A percentile compares a stretch with the other conserved stretches of the same genome.
Evolutionary conservation across 495 filamentous ascomycete genomes (phyloP).

Genomic region (Jackrogersella minutella): DNA sequence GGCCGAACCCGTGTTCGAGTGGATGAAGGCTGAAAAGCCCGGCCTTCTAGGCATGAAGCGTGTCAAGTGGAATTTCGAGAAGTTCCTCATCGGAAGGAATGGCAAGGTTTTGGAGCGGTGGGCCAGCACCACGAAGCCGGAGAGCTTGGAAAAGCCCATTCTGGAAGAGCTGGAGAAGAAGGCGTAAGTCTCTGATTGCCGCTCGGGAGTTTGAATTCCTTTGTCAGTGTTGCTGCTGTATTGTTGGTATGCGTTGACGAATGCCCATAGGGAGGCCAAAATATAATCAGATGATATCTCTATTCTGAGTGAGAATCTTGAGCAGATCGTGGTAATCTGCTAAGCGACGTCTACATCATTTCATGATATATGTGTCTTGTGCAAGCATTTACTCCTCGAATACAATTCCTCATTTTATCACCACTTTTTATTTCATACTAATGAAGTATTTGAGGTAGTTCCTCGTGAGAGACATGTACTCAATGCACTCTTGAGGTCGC

Average conservation of each 20-base stretch:
- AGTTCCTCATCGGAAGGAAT: conserved; percentile 89
- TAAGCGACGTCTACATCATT: not conserved
- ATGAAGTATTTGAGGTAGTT: not conserved
- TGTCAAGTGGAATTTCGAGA: conserved; percentile 98
- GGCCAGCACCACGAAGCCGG: conserved; percentile 87
- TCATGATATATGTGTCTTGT: not conserved
- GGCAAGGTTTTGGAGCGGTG: conserved; percentile 83
- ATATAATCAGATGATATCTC: conserved; percentile 18
- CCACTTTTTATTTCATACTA: not conserved
- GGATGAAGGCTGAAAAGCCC: conserved; percentile 85
- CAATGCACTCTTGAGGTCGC: not conserved
- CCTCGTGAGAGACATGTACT: not conserved
- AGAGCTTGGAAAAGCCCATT: conserved; percentile 75
- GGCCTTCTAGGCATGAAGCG: conserved; percentile 85
- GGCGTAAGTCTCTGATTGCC: conserved; percentile 39
- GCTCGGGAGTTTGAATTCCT: not conserved
- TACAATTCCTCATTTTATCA: not conserved
- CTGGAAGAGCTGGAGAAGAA: conserved; percentile 64
- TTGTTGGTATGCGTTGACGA: conserved; percentile 37
- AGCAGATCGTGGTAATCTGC: too few relatives aligned
- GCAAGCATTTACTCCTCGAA: not conserved
- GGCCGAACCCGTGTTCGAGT: conserved; percentile 82
- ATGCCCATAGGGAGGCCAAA: conserved; percentile 39
- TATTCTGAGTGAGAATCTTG: not conserved
- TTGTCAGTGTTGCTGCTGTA: conserved; percentile 10